These are phyloP conservation scores for Rosellinia necatrix DNA, from an alignment of 2,329 filamentous ascomycete species.

Conservation along the genomic window DNA sequence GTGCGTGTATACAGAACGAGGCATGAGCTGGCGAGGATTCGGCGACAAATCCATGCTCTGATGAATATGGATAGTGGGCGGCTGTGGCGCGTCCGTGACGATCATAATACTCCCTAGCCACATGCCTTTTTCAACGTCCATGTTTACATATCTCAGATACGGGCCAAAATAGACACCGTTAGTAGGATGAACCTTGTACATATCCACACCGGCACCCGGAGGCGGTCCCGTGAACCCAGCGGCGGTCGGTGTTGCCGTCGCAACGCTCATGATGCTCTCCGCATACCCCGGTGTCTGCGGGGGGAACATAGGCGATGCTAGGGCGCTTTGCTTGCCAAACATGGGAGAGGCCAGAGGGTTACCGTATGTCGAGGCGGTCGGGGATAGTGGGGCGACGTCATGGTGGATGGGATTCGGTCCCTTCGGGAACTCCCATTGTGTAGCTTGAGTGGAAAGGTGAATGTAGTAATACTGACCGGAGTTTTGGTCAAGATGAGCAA, in stretches of 20 bases:
- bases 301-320: slow-evolving; percentile 82
- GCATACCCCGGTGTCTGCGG: slow-evolving; percentile 84
- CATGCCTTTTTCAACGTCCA: slow-evolving; percentile 87
- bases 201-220: slow-evolving; percentile 83
- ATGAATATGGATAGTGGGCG: slow-evolving; percentile 95
- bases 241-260: slow-evolving; percentile 73
- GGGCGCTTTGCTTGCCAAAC: slow-evolving; percentile 66
- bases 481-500: slow-evolving; percentile 91
- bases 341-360: slow-evolving; percentile 74
- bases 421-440: slow-evolving; percentile 98
- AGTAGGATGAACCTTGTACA: slow-evolving; percentile 91
- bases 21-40: slow-evolving; percentile 84
- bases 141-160: slow-evolving; percentile 93
- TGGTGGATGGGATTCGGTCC: slow-evolving; percentile 88
- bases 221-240: slow-evolving; percentile 90
- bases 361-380: slow-evolving; percentile 75
- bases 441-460: slow-evolving; percentile 90
- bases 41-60: slow-evolving; percentile 88
- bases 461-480: slow-evolving; percentile 99
- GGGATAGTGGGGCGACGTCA: slow-evolving; percentile 81
- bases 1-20: slow-evolving; percentile 82
- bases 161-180: slow-evolving; percentile 98
- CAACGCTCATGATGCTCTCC: slow-evolving; percentile 81
- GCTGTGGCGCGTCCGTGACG: slow-evolving; percentile 87
- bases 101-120: slow-evolving; percentile 96